These are phyloP conservation scores for Plasmodium fragile DNA, from an alignment of 169 alveolate species.

Conservation along the genomic window DNA sequence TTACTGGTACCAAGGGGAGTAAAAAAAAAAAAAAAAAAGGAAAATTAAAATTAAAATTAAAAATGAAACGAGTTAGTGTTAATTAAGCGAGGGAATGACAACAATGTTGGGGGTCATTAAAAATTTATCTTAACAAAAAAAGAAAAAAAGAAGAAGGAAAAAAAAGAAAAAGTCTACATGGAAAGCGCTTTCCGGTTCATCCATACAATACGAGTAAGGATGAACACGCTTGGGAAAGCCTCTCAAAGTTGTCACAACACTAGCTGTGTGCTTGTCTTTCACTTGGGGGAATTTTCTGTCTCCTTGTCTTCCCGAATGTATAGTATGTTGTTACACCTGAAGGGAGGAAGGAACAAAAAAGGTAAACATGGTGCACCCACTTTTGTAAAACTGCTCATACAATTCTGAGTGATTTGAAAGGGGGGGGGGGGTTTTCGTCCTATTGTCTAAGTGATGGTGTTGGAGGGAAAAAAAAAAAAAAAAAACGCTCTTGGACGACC, in stretches of 20 bases:
- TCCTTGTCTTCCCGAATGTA: slow-evolving; percentile 89
- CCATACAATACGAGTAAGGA: neutral
- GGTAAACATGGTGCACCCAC: neutral
- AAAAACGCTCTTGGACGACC: neutral
- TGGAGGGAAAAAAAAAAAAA: neutral
- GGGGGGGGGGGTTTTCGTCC: neutral
- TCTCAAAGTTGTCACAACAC: neutral
- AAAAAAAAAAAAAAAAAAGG: too few relatives aligned
- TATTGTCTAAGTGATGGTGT: neutral
- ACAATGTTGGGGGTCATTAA: neutral
- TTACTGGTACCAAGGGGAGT: neutral
- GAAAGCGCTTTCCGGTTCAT: neutral
- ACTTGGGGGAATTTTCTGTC: slow-evolving; percentile 78
- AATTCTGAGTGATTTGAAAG: neutral
- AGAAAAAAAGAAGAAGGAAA: too few relatives aligned
- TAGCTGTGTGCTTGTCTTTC: neutral
- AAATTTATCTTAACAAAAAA: too few relatives aligned
- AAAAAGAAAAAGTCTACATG: neutral
- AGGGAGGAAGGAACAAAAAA: neutral
- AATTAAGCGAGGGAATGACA: neutral
- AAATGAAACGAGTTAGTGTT: neutral
- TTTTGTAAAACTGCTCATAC: neutral
- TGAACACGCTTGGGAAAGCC: neutral
- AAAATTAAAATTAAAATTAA: too few relatives aligned
- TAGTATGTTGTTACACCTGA: slow-evolving; percentile 90